Base-by-base conservation (phyloP, 1,284 basidiomycete genomes). In the Austroboletus olivaceoglutinosus region DNA sequence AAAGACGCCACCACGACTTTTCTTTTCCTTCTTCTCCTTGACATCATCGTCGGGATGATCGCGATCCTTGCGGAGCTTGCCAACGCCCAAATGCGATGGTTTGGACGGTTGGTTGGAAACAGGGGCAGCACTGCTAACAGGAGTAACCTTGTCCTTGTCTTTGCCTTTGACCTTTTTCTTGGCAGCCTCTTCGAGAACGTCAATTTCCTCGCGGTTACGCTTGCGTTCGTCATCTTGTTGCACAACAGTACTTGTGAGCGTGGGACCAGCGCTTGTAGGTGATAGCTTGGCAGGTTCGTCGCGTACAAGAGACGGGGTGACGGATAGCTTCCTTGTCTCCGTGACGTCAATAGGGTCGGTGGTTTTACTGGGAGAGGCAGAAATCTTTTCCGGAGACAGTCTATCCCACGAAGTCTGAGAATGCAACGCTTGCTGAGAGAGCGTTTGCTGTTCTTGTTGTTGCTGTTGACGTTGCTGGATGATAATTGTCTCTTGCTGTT, bases 251-350 rank as follows among this genome's bases (percentile, higher is more conserved):
- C 76, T 82, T 18, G 77, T 74, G 18, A 76, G 65, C 21, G 78
- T 57, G 4, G 67, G 79, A 38, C 64, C 76, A 48, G 46, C 58
- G 54, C 5, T 57, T 54, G 45, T 43, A 53, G 58, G 13, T 25
- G 45, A 48, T 52, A 39, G 53, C 52, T 48, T 58, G 50, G 57
- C 58, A 33, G 76, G 75, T 6, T 72, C 67, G 18, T 81, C 81
- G 10, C 83, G 80, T 13, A 84, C 87, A 34, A 93, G 83, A 2
- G 79, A 73, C 2, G 91, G 91, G 0, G 91, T 93, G 45, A 81
- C 85, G 2, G 84, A 85, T 50, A 92, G 74, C 58, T 89, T 85
- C 49, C 79, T 77, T 4, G 89, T 91, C 59, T 87, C 89, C 2
- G 73, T 80, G 3, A 66, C 76, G 45, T 83, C 76, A 0, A 76